Evolutionary conservation across 768 basidiomycete species (phyloP), one percentile per base, ranked within the genome.

Genomic region (Tylopilus rubrobrunneus): DNA sequence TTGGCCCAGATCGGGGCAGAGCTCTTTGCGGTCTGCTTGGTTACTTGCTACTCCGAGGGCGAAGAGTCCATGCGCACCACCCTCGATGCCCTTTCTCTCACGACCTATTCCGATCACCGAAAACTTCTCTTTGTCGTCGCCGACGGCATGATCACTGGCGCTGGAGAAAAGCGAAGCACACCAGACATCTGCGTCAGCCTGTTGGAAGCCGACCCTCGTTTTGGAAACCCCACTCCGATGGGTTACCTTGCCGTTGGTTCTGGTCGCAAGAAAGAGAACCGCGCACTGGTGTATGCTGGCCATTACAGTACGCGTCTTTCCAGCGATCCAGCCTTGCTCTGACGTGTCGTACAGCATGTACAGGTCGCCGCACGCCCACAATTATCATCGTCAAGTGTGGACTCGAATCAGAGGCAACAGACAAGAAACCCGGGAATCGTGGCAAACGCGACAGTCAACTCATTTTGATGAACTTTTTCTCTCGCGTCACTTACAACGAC

Each of bases 381-480:
- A 77, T 99, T 63, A 83, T 99, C 51, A 73, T 99, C 55, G 96
- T 98, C 70, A 99, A 99, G 72, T 98, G 96, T 65, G 96, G 96
- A 19, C 93, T 87, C 36, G 93, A 97, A 61, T 72, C 71, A 28
- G 96, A 99, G 67, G 87, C 76, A 11, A 76, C 79, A 7, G 94
- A 96, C 61, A 89, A 87, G 74, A 99, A 98, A 67, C 92, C 96
- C 1, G 97, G 97, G 25, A 99, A 99, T 74, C 83, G 97, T 61
- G 97, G 97, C 62, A 99, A 99, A 72, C 89, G 97, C 41, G 97
- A 99, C 75, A 93, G 92, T 71, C 97, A 99, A 69, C 86, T 99
- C 60, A 91, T 99, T 66, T 80, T 99, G 63, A 99, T 99, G 97
- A 97, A 98, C 75, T 99, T 99, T 71, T 98, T 98, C 76, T 96